Conservation (phyloP, 257 asterid species). For the Cinchona pubescens region DNA sequence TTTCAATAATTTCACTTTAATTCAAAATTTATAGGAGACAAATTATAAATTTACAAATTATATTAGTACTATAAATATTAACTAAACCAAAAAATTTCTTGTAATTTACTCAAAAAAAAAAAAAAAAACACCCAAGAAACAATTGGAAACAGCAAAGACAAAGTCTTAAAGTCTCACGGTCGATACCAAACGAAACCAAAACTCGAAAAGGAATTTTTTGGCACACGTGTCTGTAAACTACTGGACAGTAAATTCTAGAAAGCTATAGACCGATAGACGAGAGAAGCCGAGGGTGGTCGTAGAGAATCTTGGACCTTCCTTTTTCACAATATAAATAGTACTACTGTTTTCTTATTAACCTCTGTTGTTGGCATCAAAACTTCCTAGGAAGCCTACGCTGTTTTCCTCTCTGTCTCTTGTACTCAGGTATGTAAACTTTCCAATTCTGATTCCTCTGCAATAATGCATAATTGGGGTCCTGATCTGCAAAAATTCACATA, state of each 20-base stretch:
- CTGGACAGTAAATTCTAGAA: constrained; percentile 26
- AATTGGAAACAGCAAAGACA: no score
- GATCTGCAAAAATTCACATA: background rate
- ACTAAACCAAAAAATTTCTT: no score
- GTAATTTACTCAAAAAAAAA: no score
- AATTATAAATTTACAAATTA: no score
- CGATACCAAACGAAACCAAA: no score
- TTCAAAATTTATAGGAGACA: no score
- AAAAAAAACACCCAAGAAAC: no score
- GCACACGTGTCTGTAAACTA: constrained; percentile 15
- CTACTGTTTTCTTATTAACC: background rate
- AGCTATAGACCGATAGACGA: constrained; percentile 2
- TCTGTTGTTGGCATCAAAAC: background rate
- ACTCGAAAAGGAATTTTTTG: background rate
- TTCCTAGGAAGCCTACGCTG: background rate
- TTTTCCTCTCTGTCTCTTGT: background rate
- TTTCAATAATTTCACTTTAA: no score
- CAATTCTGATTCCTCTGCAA: no score
- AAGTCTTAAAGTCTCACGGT: no score
- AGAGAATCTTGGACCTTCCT: constrained; percentile 10
- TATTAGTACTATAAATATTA: no score
- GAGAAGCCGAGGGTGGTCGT: background rate
- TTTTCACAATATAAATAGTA: constrained; percentile 10
- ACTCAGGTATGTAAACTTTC: background rate
- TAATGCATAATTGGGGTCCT: background rate